phyloP scores from a whole-genome alignment of 371 early-diverging fungal species.

The Mortierella sp. region DNA sequence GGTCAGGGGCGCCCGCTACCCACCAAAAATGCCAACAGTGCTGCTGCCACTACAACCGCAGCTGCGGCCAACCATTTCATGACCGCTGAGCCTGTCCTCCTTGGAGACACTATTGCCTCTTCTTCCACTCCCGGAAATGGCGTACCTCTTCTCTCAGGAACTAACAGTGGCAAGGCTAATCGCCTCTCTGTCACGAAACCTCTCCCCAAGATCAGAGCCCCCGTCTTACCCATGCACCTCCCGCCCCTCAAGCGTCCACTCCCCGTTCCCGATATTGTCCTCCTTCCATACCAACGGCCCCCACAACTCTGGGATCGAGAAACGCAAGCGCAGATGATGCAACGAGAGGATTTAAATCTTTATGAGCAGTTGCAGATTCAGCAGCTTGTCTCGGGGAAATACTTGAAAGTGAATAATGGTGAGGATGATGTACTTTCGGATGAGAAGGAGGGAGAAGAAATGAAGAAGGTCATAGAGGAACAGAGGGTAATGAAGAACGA shows the following conservation, averaged over 20 bases:
- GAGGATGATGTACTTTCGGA: not conserved
- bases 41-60: not conserved
- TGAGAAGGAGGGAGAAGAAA: not conserved
- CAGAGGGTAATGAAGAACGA: not conserved
- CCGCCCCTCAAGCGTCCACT: not conserved
- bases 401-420: not conserved
- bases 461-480: not conserved
- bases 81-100: not conserved
- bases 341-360: not conserved
- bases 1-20: not conserved
- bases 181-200: not conserved
- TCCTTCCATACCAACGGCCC: constrained; percentile 25
- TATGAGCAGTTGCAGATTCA: constrained; percentile 5
- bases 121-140: not conserved
- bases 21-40: not conserved
- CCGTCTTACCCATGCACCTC: constrained; percentile 6
- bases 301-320: constrained; percentile 23
- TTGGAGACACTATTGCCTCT: not conserved
- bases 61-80: not conserved
- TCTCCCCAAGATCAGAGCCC: constrained; percentile 6
- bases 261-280: constrained; percentile 13
- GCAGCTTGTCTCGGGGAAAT: not conserved
- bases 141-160: not conserved
- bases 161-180: not conserved
- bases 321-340: not conserved